phyloP scores from a whole-genome alignment of 192 early-diverging fungal genomes.

The Mycoemilia scoparia region DNA sequence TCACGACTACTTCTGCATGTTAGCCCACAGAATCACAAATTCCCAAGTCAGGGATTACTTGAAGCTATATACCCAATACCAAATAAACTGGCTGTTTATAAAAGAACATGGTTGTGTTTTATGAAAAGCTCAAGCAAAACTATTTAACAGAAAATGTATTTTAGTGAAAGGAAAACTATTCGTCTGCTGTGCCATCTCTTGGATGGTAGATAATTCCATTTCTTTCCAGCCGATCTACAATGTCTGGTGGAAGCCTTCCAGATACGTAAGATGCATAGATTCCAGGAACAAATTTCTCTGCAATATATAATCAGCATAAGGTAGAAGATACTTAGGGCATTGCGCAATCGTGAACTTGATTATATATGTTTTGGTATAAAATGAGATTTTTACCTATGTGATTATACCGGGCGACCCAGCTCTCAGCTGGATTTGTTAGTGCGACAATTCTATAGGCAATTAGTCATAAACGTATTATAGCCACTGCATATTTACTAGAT shows the following conservation, averaged over 20 bases:
- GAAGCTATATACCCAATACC: too few relatives aligned
- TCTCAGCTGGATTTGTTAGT: conserved; percentile 49
- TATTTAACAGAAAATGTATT: neutral
- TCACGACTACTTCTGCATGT: too few relatives aligned
- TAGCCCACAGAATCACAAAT: too few relatives aligned
- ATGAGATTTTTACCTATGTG: too few relatives aligned
- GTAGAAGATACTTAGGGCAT: too few relatives aligned
- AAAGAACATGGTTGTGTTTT: too few relatives aligned
- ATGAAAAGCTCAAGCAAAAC: too few relatives aligned
- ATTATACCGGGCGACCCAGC: conserved; percentile 62
- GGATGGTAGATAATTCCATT: conserved; percentile 49
- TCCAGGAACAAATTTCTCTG: conserved; percentile 33
- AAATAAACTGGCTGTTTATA: too few relatives aligned
- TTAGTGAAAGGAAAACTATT: conserved; percentile 4
- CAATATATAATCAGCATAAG: too few relatives aligned
- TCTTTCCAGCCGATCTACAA: conserved; percentile 49
- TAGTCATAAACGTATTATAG: conserved; percentile 7
- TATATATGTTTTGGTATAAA: conserved; percentile 2
- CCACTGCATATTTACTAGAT: neutral
- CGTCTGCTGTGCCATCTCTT: conserved; percentile 38
- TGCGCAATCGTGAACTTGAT: too few relatives aligned
- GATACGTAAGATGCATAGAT: conserved; percentile 59
- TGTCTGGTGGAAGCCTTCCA: conserved; percentile 53
- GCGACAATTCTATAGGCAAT: conserved; percentile 54
- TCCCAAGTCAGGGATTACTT: too few relatives aligned